Evolutionary conservation across 805 yeast genomes (phyloP), one percentile per base, ranked within the genome.

Genomic region (Wickerhamiella azyma): DNA sequence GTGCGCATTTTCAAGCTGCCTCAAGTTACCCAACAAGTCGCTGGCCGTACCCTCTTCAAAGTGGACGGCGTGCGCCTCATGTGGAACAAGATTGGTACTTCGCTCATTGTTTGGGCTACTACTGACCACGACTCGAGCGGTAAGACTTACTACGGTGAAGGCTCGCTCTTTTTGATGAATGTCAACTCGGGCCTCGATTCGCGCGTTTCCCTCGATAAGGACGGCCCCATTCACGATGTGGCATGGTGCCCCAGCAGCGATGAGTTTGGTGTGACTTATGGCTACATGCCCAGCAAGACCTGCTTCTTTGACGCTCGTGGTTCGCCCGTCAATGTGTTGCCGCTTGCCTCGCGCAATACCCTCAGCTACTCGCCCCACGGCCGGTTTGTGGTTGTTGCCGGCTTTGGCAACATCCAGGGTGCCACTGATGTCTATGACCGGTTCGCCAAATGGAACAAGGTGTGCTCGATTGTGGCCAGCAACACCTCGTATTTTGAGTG

Each of bases 351-450:
- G 45, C 79, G 92, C 61, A 92, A 92, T 66, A 85, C 96, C 26
- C 76, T 92, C 53, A 65, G 81, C 52, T 92, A 84, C 64, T 86
- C 97, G 8, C 98, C 98, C 6, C 94, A 88, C 59, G 96, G 94
- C 33, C 77, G 84, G 55, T 89, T 77, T 57, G 79, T 94, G 42
- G 69, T 92, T 50, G 89, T 88, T 51, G 97, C 96, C 9, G 99
- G 99, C 3, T 92, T 92, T 65, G 99, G 99, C 57, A 92, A 92
- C 65, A 74, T 92, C 62, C 96, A 89, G 68, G 99, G 99, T 50
- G 77, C 88, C 13, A 94, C 92, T 48, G 97, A 94, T 62, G 81
- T 92, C 50, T 79, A 86, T 60, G 98, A 92, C 68, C 82, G 96
- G 61, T 85, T 79, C 62, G 78, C 81, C 60, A 81, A 83, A 64